A percentile compares a stretch with the other conserved stretches of the same genome.
phyloP scores from a whole-genome alignment of 2,329 filamentous ascomycete species.

The Colletotrichum orbiculare region DNA sequence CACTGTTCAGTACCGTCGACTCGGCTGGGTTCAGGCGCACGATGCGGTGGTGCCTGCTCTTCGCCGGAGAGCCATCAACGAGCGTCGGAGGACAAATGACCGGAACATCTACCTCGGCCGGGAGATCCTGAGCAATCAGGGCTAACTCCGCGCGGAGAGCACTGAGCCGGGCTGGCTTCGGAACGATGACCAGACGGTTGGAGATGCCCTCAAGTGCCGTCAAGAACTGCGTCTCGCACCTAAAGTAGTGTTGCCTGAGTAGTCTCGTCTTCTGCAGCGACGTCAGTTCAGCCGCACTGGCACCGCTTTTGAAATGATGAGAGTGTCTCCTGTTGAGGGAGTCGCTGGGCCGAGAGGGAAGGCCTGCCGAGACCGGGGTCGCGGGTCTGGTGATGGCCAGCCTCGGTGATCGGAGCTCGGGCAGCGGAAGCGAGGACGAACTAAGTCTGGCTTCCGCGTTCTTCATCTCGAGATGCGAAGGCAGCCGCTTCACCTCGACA shows the following conservation, averaged over 20 bases:
- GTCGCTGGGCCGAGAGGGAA: slow-evolving; percentile 58
- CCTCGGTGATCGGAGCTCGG: slow-evolving; percentile 67
- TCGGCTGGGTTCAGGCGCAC: slow-evolving; percentile 86
- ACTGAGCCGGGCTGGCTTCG: slow-evolving; percentile 83
- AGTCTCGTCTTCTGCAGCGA: slow-evolving; percentile 75
- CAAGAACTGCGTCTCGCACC: slow-evolving; percentile 83
- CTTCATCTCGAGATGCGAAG: slow-evolving; percentile 63
- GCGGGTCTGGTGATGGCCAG: slow-evolving; percentile 60
- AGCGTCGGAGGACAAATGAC: slow-evolving; percentile 82
- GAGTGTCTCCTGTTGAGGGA: slow-evolving; percentile 69
- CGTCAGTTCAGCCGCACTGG: slow-evolving; percentile 72
- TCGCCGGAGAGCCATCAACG: slow-evolving; percentile 77
- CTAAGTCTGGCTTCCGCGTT: slow-evolving; percentile 71
- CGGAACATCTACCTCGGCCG: slow-evolving; percentile 85
- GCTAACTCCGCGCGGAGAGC: slow-evolving; percentile 84
- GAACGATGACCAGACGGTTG: slow-evolving; percentile 83
- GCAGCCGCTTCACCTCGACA: slow-evolving; percentile 52
- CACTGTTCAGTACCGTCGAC: slow-evolving; percentile 86
- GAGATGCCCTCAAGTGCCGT: slow-evolving; percentile 86
- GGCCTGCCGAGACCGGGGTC: slow-evolving; percentile 68
- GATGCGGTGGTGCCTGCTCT: slow-evolving; percentile 83
- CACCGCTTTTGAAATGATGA: slow-evolving; percentile 66
- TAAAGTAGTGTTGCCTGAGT: slow-evolving; percentile 84
- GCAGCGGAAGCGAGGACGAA: slow-evolving; percentile 74
- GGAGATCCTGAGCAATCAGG: slow-evolving; percentile 82